phyloP scores from a whole-genome alignment of 2,329 filamentous ascomycete species.

The Cadophora sp. region DNA sequence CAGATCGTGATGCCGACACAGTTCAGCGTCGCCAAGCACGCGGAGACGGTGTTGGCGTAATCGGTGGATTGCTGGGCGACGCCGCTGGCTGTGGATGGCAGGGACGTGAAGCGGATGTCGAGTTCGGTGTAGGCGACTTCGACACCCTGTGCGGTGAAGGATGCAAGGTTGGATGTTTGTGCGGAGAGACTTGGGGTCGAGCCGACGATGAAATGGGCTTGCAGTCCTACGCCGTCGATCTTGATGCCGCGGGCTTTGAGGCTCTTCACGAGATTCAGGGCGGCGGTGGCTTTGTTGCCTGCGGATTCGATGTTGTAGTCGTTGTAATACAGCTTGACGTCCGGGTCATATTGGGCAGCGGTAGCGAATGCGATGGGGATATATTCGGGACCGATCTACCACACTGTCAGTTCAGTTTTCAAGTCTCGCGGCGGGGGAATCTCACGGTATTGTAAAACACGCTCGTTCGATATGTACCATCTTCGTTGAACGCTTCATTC shows the following conservation, averaged over 20 bases:
- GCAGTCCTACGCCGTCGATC: conserved; percentile 68
- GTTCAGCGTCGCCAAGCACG: conserved; percentile 33
- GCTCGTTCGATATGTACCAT: conserved; percentile 58
- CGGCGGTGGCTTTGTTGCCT: conserved; percentile 53
- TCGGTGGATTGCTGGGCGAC: conserved; percentile 55
- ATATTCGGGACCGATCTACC: conserved; percentile 56
- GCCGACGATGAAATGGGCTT: conserved; percentile 66
- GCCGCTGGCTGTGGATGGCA: conserved; percentile 52
- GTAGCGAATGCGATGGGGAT: conserved; percentile 46
- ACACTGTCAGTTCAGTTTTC: neutral
- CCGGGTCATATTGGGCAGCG: conserved; percentile 37
- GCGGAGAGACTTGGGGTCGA: conserved; percentile 53
- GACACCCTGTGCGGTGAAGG: conserved; percentile 58
- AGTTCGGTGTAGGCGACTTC: conserved; percentile 69
- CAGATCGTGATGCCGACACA: conserved; percentile 44
- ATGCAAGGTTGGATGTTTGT: conserved; percentile 53
- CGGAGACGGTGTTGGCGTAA: conserved; percentile 47
- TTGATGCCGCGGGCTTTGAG: conserved; percentile 57
- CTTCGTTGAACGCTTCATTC: conserved; percentile 68
- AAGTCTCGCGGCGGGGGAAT: neutral
- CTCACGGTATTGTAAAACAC: conserved; percentile 57
- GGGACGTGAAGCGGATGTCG: conserved; percentile 58
- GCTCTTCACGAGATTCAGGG: conserved; percentile 52
- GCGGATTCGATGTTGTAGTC: conserved; percentile 69
- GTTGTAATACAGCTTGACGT: conserved; percentile 50